These are phyloP conservation scores for Arxiozyma bovina DNA, from an alignment of 1,139 yeast species.

Conservation along the genomic window DNA sequence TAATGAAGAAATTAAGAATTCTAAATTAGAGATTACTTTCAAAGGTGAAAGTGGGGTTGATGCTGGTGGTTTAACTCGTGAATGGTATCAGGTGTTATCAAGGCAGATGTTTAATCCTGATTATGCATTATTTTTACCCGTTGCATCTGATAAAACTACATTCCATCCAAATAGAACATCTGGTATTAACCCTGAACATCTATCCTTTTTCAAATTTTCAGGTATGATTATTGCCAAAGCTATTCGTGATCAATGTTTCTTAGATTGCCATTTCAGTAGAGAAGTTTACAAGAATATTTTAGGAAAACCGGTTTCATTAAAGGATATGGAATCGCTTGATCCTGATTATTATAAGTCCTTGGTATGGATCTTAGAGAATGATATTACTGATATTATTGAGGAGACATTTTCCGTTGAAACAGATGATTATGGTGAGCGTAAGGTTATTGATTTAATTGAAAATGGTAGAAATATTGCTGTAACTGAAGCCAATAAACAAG, in stretches of 20 bases:
- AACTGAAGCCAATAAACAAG: constrained; percentile 84
- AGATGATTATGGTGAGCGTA: constrained; percentile 90
- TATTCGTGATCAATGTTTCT: constrained; percentile 72
- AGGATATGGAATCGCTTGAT: constrained; percentile 93
- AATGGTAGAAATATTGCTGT: constrained; percentile 79
- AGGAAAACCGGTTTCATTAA: constrained; percentile 72
- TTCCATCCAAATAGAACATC: constrained; percentile 94
- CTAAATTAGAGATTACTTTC: constrained; percentile 71
- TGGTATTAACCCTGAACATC: constrained; percentile 86
- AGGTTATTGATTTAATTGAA: constrained; percentile 67
- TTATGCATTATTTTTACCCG: constrained; percentile 87
- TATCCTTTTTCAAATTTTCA: constrained; percentile 86
- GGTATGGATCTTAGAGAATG: constrained; percentile 95
- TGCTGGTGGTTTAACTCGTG: constrained; percentile 97
- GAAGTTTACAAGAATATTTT: constrained; percentile 87
- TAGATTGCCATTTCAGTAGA: constrained; percentile 92
- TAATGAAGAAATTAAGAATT: constrained; percentile 62
- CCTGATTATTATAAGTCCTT: constrained; percentile 85
- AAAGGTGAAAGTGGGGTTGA: constrained; percentile 95
- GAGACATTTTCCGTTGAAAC: constrained; percentile 92
- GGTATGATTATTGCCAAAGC: constrained; percentile 95
- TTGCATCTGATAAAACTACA: constrained; percentile 84
- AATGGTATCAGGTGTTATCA: constrained; percentile 92
- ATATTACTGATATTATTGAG: constrained; percentile 91
- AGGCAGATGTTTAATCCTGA: constrained; percentile 96